Evolutionary conservation across 2,329 filamentous ascomycete genomes (phyloP).

Genomic region (Fusarium keratoplasticum): DNA sequence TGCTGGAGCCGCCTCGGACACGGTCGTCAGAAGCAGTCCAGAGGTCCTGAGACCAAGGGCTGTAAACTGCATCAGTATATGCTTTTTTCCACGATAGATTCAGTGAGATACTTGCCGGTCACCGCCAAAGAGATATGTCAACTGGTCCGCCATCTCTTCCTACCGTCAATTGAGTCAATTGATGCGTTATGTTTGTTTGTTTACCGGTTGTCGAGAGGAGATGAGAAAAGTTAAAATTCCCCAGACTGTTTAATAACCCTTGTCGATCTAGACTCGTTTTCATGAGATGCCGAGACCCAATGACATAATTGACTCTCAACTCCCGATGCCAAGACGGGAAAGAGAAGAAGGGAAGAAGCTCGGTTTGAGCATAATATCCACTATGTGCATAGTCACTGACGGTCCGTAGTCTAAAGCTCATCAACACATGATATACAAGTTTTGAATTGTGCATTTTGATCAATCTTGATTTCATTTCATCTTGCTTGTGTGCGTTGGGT

Average conservation of each 20-base stretch:
- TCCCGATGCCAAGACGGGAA: not conserved
- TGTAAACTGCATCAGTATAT: constrained; percentile 45
- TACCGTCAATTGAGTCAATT: constrained; percentile 1
- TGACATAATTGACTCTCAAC: constrained; percentile 3
- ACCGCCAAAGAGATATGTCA: constrained; percentile 55
- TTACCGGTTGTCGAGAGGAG: not conserved
- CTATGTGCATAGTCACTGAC: not conserved
- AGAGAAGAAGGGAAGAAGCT: not conserved
- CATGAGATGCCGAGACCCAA: not conserved
- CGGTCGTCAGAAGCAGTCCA: constrained; percentile 81
- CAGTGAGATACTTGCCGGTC: constrained; percentile 46
- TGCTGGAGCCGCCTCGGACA: constrained; percentile 79
- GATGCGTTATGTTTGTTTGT: not conserved
- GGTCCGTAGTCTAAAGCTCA: not conserved
- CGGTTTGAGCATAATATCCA: not conserved
- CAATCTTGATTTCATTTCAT: not conserved
- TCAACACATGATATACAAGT: not conserved
- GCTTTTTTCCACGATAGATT: not conserved
- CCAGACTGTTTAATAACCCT: not conserved
- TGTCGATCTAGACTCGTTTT: not conserved
- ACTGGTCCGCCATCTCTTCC: constrained; percentile 26
- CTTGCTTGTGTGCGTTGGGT: not conserved
- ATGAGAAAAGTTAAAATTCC: not conserved
- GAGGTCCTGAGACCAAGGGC: constrained; percentile 67
- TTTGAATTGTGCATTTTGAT: not conserved